Conservation (phyloP, 331 rosid species). For the Prunus yedoensis region DNA sequence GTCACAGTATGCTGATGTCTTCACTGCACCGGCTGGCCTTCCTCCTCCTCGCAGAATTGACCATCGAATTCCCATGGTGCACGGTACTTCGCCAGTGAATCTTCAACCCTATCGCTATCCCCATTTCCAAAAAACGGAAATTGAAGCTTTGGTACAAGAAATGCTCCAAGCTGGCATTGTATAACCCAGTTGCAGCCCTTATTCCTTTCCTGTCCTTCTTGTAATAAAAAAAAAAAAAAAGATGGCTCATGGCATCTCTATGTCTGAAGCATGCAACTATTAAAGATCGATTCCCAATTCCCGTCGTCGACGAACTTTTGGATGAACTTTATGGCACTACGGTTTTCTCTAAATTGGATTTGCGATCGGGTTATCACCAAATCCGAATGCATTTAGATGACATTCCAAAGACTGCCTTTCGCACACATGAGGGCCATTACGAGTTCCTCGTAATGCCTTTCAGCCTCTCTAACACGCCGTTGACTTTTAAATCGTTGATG, state of each 20-base stretch:
- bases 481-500: background rate
- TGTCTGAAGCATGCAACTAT: background rate
- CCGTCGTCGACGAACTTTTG: background rate
- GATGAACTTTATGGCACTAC: background rate
- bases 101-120: too few species aligned
- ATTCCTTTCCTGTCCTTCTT: too few species aligned
- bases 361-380: background rate
- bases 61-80: too few species aligned
- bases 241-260: background rate
- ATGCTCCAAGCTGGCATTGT: too few species aligned
- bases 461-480: background rate
- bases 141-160: too few species aligned
- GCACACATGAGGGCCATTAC: background rate
- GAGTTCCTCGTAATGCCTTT: background rate
- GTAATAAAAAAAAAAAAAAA: too few species aligned
- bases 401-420: background rate
- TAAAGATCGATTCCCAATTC: background rate
- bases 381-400: accelerated
- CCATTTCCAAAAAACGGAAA: too few species aligned
- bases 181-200: too few species aligned
- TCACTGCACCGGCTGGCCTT: too few species aligned
- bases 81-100: too few species aligned
- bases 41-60: too few species aligned
- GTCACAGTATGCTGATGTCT: too few species aligned
- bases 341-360: background rate